These are phyloP conservation scores for Discostella stelligeroides DNA, from an alignment of 108 stramenopile genomes.

Conservation along the genomic window DNA sequence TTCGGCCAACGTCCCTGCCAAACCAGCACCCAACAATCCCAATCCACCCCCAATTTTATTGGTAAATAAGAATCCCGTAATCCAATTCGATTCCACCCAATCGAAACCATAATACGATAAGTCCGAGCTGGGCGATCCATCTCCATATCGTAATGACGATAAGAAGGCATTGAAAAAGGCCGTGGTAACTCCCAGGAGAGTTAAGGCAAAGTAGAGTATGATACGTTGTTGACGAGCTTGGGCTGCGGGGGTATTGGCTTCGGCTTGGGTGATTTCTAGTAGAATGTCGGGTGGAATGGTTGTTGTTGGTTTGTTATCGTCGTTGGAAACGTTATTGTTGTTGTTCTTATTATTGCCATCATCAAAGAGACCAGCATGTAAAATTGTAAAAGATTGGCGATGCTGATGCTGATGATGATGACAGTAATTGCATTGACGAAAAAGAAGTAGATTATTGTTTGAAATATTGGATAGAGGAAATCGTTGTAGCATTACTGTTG, in stretches of 20 bases:
- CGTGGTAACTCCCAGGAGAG: slow-evolving; percentile 42
- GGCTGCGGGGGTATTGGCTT: slow-evolving; percentile 82
- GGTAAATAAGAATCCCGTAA: slow-evolving; percentile 63
- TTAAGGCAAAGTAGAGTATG: slow-evolving; percentile 49
- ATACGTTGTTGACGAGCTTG: slow-evolving; percentile 70
- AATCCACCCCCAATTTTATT: slow-evolving; percentile 78
- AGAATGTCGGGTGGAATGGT: slow-evolving; percentile 63
- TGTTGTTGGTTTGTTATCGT: background rate
- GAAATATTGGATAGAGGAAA: no score
- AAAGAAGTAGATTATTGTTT: no score
- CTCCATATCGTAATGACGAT: slow-evolving; percentile 57
- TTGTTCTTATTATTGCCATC: background rate
- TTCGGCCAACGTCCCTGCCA: slow-evolving; percentile 69
- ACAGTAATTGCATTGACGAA: no score
- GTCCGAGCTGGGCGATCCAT: slow-evolving; percentile 36
- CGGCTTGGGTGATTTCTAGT: slow-evolving; percentile 75
- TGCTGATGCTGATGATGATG: slow-evolving; percentile 4
- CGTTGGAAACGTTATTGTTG: background rate
- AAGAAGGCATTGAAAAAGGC: slow-evolving; percentile 80
- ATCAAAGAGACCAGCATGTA: slow-evolving; percentile 22
- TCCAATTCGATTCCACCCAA: slow-evolving; percentile 64
- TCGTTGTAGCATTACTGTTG: no score
- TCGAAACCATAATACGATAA: slow-evolving; percentile 69
- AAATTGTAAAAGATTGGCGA: background rate
- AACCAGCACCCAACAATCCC: slow-evolving; percentile 60